Conservation (phyloP, 176 grass and related monocot species). For the Poa pratensis region DNA sequence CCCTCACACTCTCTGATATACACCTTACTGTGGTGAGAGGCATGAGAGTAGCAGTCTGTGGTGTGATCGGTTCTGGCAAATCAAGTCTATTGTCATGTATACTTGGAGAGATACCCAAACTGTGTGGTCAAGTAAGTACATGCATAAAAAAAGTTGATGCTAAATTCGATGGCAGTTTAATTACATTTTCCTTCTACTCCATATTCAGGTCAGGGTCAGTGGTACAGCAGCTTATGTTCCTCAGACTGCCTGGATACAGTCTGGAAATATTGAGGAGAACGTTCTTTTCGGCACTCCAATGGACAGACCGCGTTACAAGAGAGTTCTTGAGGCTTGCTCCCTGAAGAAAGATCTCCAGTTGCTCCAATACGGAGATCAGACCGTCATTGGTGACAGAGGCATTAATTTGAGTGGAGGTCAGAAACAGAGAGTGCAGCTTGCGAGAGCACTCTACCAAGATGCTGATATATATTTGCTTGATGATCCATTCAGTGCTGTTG, state of each 20-base stretch:
- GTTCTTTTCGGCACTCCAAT: conserved; percentile 88
- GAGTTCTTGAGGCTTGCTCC: conserved; percentile 89
- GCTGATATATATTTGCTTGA: conserved; percentile 99
- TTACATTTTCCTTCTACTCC: conserved; percentile 42
- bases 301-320: conserved; percentile 81
- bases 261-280: conserved; percentile 97
- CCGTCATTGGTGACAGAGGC: conserved; percentile 93
- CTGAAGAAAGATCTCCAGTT: conserved; percentile 93
- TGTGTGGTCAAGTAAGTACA: conserved; percentile 84
- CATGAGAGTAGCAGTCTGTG: conserved; percentile 94
- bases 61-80: conserved; percentile 92
- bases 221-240: conserved; percentile 90
- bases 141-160: background rate
- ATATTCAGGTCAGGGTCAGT: conserved; percentile 83
- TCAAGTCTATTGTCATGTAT: conserved; percentile 92
- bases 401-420: conserved; percentile 99
- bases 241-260: conserved; percentile 98
- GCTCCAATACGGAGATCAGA: conserved; percentile 92
- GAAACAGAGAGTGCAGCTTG: conserved; percentile 98
- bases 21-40: conserved; percentile 79
- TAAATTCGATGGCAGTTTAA: conserved; percentile 5
- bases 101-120: conserved; percentile 95
- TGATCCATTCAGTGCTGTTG: conserved; percentile 98
- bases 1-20: conserved; percentile 63
- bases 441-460: conserved; percentile 96